Evolutionary conservation across 192 early-diverging fungal species (phyloP).

Genomic region (Spinellus fusiger): DNA sequence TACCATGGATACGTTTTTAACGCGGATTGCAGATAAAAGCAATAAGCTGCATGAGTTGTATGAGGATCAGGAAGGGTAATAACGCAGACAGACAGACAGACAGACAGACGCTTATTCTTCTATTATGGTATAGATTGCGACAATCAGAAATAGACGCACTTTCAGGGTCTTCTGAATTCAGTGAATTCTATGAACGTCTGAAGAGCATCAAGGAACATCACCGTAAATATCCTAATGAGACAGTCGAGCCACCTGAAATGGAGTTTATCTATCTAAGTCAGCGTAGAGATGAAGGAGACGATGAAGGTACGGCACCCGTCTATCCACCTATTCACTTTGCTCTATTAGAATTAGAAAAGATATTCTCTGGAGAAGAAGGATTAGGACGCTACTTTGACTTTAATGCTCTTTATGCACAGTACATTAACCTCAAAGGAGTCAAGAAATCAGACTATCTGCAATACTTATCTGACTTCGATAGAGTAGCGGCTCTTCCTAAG

Average conservation of each 20-base stretch:
- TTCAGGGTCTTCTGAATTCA: slow-evolving; percentile 62
- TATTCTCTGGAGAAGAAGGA: slow-evolving; percentile 92
- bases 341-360: slow-evolving; percentile 61
- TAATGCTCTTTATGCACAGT: slow-evolving; percentile 71
- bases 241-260: slow-evolving; percentile 75
- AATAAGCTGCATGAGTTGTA: slow-evolving; percentile 59
- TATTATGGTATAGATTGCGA: slow-evolving; percentile 39
- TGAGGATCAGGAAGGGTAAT: slow-evolving; percentile 66
- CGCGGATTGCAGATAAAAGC: slow-evolving; percentile 63
- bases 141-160: slow-evolving; percentile 68
- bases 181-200: slow-evolving; percentile 83
- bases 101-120: not conserved
- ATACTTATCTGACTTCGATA: slow-evolving; percentile 63
- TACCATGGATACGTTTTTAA: slow-evolving; percentile 61
- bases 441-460: slow-evolving; percentile 59
- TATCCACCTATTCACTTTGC: slow-evolving; percentile 2
- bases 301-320: slow-evolving; percentile 12
- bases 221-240: slow-evolving; percentile 67
- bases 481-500: slow-evolving; percentile 46
- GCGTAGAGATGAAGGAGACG: slow-evolving; percentile 31
- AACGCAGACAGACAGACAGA: not conserved
- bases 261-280: slow-evolving; percentile 57
- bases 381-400: slow-evolving; percentile 84
- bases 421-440: slow-evolving; percentile 71
- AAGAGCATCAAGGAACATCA: slow-evolving; percentile 78